Conservation (phyloP, 768 basidiomycete genomes). For the Amanita jacksonii region DNA sequence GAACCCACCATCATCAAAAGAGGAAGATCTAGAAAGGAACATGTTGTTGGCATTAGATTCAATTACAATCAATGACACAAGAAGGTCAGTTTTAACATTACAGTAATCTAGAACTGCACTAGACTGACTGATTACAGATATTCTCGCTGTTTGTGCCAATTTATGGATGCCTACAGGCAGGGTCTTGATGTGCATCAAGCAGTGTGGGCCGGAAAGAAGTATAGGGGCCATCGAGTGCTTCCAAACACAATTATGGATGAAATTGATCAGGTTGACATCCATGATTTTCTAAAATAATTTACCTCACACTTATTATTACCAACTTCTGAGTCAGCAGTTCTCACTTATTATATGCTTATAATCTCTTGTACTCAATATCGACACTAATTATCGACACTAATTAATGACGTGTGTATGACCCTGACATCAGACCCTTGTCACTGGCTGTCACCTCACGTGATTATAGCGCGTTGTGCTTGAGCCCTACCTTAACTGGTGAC, state of each 20-base stretch:
- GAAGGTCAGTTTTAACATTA: neutral
- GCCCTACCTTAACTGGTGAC: no score
- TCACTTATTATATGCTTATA: no score
- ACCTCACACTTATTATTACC: no score
- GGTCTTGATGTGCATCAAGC: slow-evolving; percentile 1
- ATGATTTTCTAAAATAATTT: no score
- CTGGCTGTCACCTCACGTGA: no score
- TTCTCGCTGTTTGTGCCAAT: neutral
- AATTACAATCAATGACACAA: neutral
- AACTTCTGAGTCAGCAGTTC: no score
- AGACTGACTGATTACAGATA: neutral
- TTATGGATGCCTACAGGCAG: slow-evolving; percentile 4
- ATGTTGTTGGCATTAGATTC: neutral
- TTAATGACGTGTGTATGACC: no score
- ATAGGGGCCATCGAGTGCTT: neutral
- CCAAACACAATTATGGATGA: neutral
- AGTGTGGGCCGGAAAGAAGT: slow-evolving; percentile 1
- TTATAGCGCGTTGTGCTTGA: no score
- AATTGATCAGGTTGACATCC: neutral
- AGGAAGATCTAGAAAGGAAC: slow-evolving; percentile 1
- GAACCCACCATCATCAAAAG: neutral
- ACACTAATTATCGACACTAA: no score
- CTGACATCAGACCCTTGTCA: no score
- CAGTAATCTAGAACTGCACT: neutral
- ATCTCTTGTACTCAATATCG: no score